Percentiles rank a stretch among this genome's conserved stretches.
phyloP scores from a whole-genome alignment of 192 early-diverging fungal species.

The Coemansia sp. region DNA sequence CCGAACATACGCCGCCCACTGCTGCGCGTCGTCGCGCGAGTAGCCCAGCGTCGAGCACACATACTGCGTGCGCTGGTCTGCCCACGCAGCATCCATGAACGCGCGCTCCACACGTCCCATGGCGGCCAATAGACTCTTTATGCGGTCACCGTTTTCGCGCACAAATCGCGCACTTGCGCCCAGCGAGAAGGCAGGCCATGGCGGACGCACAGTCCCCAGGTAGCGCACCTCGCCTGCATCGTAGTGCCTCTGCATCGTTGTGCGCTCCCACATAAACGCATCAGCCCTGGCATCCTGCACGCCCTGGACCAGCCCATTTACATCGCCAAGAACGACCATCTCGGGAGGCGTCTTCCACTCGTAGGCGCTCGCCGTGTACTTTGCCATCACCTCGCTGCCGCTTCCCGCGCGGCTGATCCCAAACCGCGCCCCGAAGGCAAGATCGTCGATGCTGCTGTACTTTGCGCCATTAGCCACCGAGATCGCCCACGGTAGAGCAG shows the following conservation, averaged over 20 bases:
- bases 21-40: constrained; percentile 13
- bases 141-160: background rate
- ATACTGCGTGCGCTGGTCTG: constrained; percentile 11
- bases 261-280: constrained; percentile 88
- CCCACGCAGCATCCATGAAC: constrained; percentile 23
- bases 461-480: constrained; percentile 58
- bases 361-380: constrained; percentile 62
- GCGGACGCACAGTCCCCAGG: constrained; percentile 78
- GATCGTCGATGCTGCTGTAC: constrained; percentile 41
- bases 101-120: background rate
- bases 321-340: constrained; percentile 73
- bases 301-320: constrained; percentile 68
- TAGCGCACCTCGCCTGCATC: constrained; percentile 65
- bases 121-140: constrained; percentile 8
- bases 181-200: constrained; percentile 87
- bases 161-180: constrained; percentile 50
- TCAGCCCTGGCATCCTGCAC: constrained; percentile 64
- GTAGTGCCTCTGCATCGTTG: constrained; percentile 89
- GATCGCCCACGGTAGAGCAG: constrained; percentile 77
- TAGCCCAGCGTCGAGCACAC: constrained; percentile 37
- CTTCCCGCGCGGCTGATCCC: constrained; percentile 73
- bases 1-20: constrained; percentile 40
- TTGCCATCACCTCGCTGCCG: constrained; percentile 78
- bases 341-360: constrained; percentile 57
- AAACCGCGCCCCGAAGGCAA: constrained; percentile 48